Evolutionary conservation across 2,329 filamentous ascomycete species (phyloP).

Genomic region (Aspergillus cejpii): DNA sequence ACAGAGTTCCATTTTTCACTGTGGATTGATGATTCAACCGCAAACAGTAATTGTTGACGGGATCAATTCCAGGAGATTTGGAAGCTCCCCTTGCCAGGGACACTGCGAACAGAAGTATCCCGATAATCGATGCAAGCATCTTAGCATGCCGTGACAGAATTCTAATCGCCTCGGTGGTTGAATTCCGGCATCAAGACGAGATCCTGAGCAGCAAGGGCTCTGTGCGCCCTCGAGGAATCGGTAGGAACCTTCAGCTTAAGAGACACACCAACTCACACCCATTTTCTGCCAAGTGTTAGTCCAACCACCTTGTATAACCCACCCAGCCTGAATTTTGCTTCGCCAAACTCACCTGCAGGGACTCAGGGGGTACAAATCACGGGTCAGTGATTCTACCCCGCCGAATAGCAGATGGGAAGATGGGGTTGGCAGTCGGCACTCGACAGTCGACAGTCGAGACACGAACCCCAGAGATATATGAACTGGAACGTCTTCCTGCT

Average conservation of each 20-base stretch:
- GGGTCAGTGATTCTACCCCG: not conserved
- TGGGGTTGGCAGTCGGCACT: no score
- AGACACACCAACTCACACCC: not conserved
- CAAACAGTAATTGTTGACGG: conserved; percentile 23
- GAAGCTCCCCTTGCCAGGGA: conserved; percentile 16
- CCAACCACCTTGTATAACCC: not conserved
- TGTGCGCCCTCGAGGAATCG: not conserved
- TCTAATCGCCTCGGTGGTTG: not conserved
- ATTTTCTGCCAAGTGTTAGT: not conserved
- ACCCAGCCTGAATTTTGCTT: not conserved
- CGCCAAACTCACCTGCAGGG: not conserved
- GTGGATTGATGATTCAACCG: conserved; percentile 27
- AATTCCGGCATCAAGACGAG: not conserved
- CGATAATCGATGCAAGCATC: not conserved
- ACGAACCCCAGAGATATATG: no score
- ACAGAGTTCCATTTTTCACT: conserved; percentile 25
- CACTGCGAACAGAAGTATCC: conserved; percentile 5
- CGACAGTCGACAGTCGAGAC: no score
- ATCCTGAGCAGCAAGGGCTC: not conserved
- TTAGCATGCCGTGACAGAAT: not conserved
- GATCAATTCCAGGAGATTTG: conserved; percentile 16
- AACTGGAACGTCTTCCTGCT: no score
- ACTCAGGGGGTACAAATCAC: not conserved
- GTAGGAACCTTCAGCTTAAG: not conserved
- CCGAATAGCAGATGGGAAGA: not conserved